phyloP scores from a whole-genome alignment of 768 basidiomycete species.

The Dacryopinax primogenitus region DNA sequence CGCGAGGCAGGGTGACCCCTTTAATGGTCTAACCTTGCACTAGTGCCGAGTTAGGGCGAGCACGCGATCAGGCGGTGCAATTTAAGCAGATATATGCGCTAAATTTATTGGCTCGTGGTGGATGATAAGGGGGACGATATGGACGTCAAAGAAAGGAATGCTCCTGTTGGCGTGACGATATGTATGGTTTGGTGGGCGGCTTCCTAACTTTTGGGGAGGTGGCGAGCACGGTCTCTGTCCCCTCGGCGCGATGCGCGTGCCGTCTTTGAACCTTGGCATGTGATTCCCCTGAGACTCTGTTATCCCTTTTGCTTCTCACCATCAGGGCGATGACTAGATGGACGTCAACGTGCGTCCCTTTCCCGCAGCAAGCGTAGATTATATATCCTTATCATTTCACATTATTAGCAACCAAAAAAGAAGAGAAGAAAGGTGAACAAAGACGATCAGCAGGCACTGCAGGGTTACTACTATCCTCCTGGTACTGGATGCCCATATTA shows the following conservation, averaged over 20 bases:
- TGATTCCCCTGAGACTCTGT: not conserved
- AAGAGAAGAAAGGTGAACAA: constrained; percentile 4
- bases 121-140: not conserved
- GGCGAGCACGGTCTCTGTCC: too few species aligned
- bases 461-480: not conserved
- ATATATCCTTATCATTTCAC: not conserved
- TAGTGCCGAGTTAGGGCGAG: not conserved
- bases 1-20: not conserved
- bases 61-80: not conserved
- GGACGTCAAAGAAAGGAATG: not conserved
- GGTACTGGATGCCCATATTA: not conserved
- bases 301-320: not conserved
- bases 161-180: constrained; percentile 9
- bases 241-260: too few species aligned
- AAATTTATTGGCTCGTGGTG: not conserved
- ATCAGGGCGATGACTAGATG: constrained; percentile 3
- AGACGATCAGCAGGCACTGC: not conserved
- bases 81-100: not conserved
- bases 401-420: not conserved
- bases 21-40: not conserved
- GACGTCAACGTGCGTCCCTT: not conserved
- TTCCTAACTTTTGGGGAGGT: constrained; percentile 7
- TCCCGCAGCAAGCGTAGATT: not conserved
- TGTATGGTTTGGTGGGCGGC: not conserved
- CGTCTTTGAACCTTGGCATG: too few species aligned